These are phyloP conservation scores for Dichomitus squalens DNA, from an alignment of 1,284 basidiomycete genomes.

Conservation along the genomic window DNA sequence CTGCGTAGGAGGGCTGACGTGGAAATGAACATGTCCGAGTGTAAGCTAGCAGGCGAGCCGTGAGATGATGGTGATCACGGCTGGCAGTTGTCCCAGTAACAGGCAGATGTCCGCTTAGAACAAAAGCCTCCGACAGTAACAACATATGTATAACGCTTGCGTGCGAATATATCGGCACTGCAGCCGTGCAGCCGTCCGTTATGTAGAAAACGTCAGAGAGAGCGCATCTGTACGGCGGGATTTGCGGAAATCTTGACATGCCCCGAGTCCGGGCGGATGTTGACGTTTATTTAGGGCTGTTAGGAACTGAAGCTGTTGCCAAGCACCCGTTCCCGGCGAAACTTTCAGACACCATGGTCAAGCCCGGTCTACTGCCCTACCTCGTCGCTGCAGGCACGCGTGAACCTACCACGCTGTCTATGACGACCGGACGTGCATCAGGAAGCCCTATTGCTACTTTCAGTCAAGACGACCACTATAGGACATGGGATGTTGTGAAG, in stretches of 20 bases:
- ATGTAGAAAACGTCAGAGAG: no score
- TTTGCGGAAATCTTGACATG: background rate
- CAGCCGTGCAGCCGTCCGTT: background rate
- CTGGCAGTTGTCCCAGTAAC: background rate
- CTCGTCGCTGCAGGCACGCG: no score
- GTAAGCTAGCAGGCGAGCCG: slow-evolving; percentile 1
- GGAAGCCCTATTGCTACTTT: no score
- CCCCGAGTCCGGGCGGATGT: no score
- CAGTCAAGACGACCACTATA: no score
- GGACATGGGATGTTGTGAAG: no score
- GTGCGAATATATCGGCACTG: no score
- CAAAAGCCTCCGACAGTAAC: background rate
- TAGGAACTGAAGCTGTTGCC: slow-evolving; percentile 25
- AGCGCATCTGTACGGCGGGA: background rate
- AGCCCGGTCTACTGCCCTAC: no score
- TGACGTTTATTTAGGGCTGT: slow-evolving; percentile 17
- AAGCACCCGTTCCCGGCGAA: slow-evolving; percentile 9
- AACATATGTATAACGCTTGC: background rate
- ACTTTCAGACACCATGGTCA: background rate
- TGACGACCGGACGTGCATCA: no score
- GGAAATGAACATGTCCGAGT: background rate
- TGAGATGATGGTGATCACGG: background rate
- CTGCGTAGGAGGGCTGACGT: background rate
- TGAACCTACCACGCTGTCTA: no score
- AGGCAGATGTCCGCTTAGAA: background rate